Evolutionary conservation across 208 protist species (phyloP).

Genomic region (Leptomonas seymouri): DNA sequence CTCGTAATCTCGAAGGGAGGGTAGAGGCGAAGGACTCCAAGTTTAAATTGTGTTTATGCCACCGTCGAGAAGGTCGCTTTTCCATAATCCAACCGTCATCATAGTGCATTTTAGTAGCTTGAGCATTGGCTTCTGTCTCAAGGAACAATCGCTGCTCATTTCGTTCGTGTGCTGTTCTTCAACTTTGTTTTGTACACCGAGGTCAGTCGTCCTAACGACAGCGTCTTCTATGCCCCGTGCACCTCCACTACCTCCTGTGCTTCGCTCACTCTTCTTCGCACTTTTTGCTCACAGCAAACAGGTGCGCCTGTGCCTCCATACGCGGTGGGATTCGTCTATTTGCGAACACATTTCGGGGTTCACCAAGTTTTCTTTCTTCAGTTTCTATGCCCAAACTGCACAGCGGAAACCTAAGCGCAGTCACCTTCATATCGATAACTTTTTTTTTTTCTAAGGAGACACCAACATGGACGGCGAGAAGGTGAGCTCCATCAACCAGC

Average conservation of each 20-base stretch:
- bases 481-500: slow-evolving; percentile 30
- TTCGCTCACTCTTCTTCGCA: slow-evolving; percentile 8
- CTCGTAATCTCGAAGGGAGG: background rate
- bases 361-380: background rate
- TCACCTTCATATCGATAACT: background rate
- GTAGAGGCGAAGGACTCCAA: too few relatives aligned
- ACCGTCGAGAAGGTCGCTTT: too few relatives aligned
- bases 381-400: background rate
- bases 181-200: background rate
- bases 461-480: slow-evolving; percentile 38
- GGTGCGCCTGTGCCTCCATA: too few relatives aligned
- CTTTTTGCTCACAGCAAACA: slow-evolving; percentile 1
- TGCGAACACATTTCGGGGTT: background rate
- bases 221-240: too few relatives aligned
- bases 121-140: too few relatives aligned
- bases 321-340: background rate
- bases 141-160: too few relatives aligned
- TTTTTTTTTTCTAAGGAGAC: background rate
- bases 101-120: too few relatives aligned
- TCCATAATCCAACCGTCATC: too few relatives aligned
- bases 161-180: background rate
- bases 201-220: too few relatives aligned
- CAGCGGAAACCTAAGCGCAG: too few relatives aligned
- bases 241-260: background rate
- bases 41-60: too few relatives aligned